Conservation (phyloP, 2,329 filamentous ascomycete species). For the Ophiostoma populinum region DNA sequence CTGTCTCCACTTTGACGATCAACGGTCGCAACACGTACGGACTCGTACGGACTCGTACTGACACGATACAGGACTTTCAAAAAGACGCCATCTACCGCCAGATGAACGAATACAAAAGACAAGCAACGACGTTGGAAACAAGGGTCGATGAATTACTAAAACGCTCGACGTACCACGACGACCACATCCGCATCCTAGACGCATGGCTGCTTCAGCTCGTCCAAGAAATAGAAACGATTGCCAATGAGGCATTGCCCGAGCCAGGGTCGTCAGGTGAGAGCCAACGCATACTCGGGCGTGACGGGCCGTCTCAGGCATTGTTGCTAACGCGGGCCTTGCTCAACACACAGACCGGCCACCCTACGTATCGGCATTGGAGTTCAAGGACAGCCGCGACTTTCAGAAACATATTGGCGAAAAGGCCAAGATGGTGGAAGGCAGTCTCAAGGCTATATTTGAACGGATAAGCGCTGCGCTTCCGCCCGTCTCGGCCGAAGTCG, state of each 20-base stretch:
- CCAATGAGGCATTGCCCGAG: conserved; percentile 28
- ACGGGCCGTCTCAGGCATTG: no score
- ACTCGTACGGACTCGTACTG: conserved; percentile 12
- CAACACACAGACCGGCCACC: conserved; percentile 33
- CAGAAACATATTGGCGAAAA: conserved; percentile 64
- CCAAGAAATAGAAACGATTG: conserved; percentile 46
- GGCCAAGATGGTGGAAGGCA: conserved; percentile 57
- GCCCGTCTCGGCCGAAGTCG: conserved; percentile 46
- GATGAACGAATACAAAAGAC: conserved; percentile 95
- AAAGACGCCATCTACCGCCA: conserved; percentile 95
- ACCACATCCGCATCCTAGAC: conserved; percentile 81
- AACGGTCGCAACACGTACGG: no score
- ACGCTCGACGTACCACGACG: conserved; percentile 67
- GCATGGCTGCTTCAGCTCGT: conserved; percentile 69
- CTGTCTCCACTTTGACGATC: no score
- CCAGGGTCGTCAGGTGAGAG: conserved; percentile 27
- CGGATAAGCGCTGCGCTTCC: conserved; percentile 33
- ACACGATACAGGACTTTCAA: conserved; percentile 52
- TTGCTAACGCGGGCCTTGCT: no score
- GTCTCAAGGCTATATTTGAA: conserved; percentile 51
- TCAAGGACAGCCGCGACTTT: conserved; percentile 54
- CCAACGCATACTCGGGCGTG: no score
- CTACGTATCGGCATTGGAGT: conserved; percentile 42
- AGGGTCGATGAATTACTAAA: conserved; percentile 69
- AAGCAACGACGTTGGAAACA: conserved; percentile 64